Base-by-base conservation (phyloP, 306 rosid species). In the Vigna hirtella region DNA sequence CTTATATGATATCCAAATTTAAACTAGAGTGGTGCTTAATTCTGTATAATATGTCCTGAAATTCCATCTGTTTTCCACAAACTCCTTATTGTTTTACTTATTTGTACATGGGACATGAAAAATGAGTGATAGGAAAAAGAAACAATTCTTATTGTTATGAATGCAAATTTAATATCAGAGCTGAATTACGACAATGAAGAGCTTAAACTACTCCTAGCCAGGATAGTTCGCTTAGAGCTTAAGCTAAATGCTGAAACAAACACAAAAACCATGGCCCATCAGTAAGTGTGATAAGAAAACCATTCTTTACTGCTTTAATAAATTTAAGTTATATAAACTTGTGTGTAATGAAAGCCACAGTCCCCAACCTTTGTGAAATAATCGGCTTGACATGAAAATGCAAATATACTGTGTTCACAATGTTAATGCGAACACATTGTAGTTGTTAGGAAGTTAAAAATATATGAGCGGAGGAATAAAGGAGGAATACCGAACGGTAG, bases 1-100 rank as follows among this genome's bases (percentile, higher is more conserved):
- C 52, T 56, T 59, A 30, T 40, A 55, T 56, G 11, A 65, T 49
- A 52, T 69, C 66, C 28, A n/a, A 43, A 58, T 42, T 12, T 11
- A 11, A 45, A 45, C 50, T 45, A 83, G 73, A 53, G 51, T 64
- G 75, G 52, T 82, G 57, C 65, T 70, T 75, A 16, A 58, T 61
- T 81, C 70, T 67, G 57, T 42, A 52, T 48, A 15, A 28, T 68
- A 16, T 50, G 38, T 56, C 16, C 38, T 64, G 20, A 42, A 36
- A 56, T 55, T 58, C 43, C 18, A 16, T 63, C n/a, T 15, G 2
- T 59, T 70, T 26, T 72, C 16, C 17, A 71, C 67, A 22, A 52
- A 49, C 47, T 30, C 49, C 45, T 16, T 22, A 14, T 72, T 43
- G 48, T 43, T 43, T 24, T 55, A 43, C 55, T 73, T 74, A 52